These are phyloP conservation scores for Pythium utonaiense DNA, from an alignment of 352 stramenopile genomes.

Conservation along the genomic window DNA sequence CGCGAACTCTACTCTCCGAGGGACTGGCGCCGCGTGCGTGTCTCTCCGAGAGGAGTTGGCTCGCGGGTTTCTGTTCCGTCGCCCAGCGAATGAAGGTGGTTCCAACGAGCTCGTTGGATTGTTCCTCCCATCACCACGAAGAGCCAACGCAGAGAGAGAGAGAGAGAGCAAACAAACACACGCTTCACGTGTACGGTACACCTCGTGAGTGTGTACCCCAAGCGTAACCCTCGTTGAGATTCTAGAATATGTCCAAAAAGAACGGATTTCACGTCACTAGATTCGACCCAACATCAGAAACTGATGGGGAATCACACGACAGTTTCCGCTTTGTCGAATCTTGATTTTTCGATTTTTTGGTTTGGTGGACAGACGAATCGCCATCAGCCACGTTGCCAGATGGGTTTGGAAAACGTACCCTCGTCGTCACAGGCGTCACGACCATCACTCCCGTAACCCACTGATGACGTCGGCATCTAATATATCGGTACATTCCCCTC, in stretches of 20 bases:
- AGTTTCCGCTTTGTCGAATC: background rate
- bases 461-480: constrained; percentile 15
- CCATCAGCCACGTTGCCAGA: background rate
- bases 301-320: background rate
- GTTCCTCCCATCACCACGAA: constrained; percentile 12
- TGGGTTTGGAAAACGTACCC: constrained; percentile 1
- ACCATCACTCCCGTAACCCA: constrained; percentile 8
- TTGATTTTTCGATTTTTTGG: background rate
- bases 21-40: constrained; percentile 12
- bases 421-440: constrained; percentile 9
- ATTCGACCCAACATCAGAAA: background rate
- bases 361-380: background rate
- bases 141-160: background rate
- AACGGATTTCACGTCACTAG: background rate
- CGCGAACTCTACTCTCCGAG: too few species aligned
- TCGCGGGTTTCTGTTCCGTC: constrained; percentile 19
- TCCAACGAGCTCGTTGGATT: constrained; percentile 2
- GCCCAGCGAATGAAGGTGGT: constrained; percentile 6
- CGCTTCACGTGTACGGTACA: too few species aligned
- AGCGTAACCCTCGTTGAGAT: constrained; percentile 15
- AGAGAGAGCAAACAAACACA: too few species aligned
- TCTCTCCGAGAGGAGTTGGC: constrained; percentile 3
- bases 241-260: constrained; percentile 12
- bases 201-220: too few species aligned
- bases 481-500: constrained; percentile 4